A percentile compares a stretch with the other conserved stretches of the same genome.
Evolutionary conservation across 2,329 filamentous ascomycete genomes (phyloP).

Genomic region (Aspergillus intermedius): DNA sequence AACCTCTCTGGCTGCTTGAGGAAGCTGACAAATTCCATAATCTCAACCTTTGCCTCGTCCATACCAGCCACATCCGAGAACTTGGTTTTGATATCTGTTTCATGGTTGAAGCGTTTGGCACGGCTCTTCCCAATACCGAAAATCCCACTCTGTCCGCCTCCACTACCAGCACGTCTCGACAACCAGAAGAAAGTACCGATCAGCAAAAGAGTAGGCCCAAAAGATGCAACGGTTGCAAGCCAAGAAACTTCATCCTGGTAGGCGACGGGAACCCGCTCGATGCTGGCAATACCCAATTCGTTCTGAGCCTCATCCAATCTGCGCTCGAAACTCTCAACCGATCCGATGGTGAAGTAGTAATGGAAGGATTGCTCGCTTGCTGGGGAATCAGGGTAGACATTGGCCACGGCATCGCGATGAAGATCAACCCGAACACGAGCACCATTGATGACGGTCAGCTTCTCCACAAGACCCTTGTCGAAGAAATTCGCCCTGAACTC

Average conservation of each 20-base stretch:
- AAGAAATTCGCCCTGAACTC: conserved; percentile 90
- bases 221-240: conserved; percentile 66
- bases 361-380: conserved; percentile 63
- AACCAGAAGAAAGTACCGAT: conserved; percentile 77
- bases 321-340: conserved; percentile 85
- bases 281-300: conserved; percentile 74
- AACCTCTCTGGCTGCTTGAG: conserved; percentile 89
- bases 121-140: conserved; percentile 95
- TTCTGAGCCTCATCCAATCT: conserved; percentile 81
- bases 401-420: conserved; percentile 64
- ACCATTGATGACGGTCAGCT: conserved; percentile 72
- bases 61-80: conserved; percentile 95
- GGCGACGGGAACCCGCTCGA: conserved; percentile 88
- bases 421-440: conserved; percentile 73
- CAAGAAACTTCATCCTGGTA: conserved; percentile 72
- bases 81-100: conserved; percentile 93
- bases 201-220: conserved; percentile 81
- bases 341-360: conserved; percentile 95
- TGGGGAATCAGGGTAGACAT: conserved; percentile 69
- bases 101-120: conserved; percentile 96
- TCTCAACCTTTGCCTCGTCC: conserved; percentile 96
- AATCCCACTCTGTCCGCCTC: conserved; percentile 64
- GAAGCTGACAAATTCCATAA: conserved; percentile 99
- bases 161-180: conserved; percentile 64
- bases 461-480: conserved; percentile 92